Conservation (phyloP, 2,329 filamentous ascomycete genomes). For the Aureobasidium mangrovei region DNA sequence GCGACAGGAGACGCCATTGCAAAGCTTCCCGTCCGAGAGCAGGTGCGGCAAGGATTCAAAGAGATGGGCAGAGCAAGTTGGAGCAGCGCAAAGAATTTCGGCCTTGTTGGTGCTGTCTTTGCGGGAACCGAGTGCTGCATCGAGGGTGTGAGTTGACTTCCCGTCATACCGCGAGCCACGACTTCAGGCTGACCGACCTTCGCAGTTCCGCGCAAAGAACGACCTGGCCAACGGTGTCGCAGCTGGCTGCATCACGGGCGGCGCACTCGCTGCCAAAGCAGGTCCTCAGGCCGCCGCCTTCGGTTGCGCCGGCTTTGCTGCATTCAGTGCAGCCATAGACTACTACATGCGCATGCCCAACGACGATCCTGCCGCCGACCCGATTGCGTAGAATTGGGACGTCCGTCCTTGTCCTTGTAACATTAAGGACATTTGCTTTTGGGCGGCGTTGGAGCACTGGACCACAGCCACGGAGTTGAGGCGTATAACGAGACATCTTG, state of each 20-base stretch:
- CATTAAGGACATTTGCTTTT: background rate
- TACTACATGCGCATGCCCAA: constrained; percentile 72
- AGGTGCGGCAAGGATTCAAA: constrained; percentile 77
- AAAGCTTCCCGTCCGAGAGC: constrained; percentile 69
- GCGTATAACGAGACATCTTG: constrained; percentile 4
- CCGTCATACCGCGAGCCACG: background rate
- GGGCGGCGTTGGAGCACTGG: background rate
- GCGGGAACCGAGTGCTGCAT: constrained; percentile 91
- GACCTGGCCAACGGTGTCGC: constrained; percentile 80
- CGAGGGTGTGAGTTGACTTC: constrained; percentile 51
- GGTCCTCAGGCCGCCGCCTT: constrained; percentile 82
- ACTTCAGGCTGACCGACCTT: background rate
- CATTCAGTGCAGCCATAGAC: constrained; percentile 87
- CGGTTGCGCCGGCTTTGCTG: constrained; percentile 88
- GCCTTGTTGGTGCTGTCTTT: constrained; percentile 84
- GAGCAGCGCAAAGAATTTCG: constrained; percentile 88
- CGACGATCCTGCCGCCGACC: constrained; percentile 28
- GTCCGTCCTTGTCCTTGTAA: background rate
- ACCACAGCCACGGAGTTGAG: background rate
- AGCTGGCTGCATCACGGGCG: constrained; percentile 85
- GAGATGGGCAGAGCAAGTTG: constrained; percentile 86
- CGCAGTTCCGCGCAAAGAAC: constrained; percentile 71
- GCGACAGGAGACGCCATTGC: constrained; percentile 41
- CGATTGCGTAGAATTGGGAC: constrained; percentile 24
- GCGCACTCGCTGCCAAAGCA: constrained; percentile 73